Base-by-base conservation (phyloP, 345 rosid species). In the Melaleuca quinquenervia region DNA sequence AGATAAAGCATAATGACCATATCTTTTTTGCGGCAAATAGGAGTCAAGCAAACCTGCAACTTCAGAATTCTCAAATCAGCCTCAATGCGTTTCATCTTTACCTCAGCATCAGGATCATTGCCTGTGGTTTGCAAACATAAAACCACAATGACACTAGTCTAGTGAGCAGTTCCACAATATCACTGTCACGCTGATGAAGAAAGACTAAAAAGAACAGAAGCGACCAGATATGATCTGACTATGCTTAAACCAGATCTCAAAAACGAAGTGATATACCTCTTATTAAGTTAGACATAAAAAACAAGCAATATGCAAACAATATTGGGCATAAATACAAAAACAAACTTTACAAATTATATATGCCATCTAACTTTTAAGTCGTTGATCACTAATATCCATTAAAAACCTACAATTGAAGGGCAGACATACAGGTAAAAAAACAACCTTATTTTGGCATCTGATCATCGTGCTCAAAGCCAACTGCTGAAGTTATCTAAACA, bases 61-160 rank as follows among this genome's bases (percentile, higher is more conserved):
- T 93, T 96, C 91, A 97, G 92, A 86, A 97, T 91, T 90, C 91
- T 93, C 88, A 91, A 90, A 90, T 96, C 99, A 87, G 98, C 98
- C 86, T 97, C 98, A 54, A 96, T 91, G 82, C 96, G 96, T 84
- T 87, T 91, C 89, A 92, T 88, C 87, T 92, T 95, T 62, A 84
- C 50, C 90, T 89, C 89, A 82, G 83, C 91, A 85, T 91, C 94
- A 56, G 89, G 91, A 90, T 88, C 90, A 87, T 90, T 92, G 78
- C 90, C 94, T 88, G 90, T 82, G 75, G 84, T 75, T 32, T 56
- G 83, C 84, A 51, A 70, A 11, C 45, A 55, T 60, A 85, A 48
- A 87, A 54, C 5, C 8, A 62, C 50, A 54, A 84, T 50, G 36
- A 48, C 15, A 50, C 8, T 36, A 18, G 8, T 52, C 14, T 52